A percentile compares a stretch with the other conserved stretches of the same genome.
Evolutionary conservation across 2,329 filamentous ascomycete genomes (phyloP).

Genomic region (Stemphylium vesicarium): DNA sequence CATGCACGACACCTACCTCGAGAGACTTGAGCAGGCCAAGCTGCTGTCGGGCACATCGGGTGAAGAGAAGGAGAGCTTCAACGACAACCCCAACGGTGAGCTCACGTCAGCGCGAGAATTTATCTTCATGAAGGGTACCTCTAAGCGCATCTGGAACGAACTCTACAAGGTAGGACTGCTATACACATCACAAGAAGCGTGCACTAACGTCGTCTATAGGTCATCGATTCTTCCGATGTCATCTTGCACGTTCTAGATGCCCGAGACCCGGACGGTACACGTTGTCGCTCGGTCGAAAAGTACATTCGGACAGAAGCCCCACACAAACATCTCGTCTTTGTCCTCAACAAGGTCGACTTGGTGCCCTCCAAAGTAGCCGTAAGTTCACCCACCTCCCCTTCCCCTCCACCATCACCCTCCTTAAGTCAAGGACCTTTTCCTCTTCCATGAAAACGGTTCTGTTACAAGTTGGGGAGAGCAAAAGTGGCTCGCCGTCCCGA

Average conservation of each 20-base stretch:
- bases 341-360: slow-evolving; percentile 90
- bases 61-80: slow-evolving; percentile 53
- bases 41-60: slow-evolving; percentile 75
- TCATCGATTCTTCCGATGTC: slow-evolving; percentile 91
- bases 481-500: slow-evolving; percentile 72
- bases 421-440: slow-evolving; percentile 90
- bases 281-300: slow-evolving; percentile 89
- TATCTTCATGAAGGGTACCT: slow-evolving; percentile 93
- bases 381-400: slow-evolving; percentile 61
- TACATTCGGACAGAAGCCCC: slow-evolving; percentile 92
- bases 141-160: slow-evolving; percentile 85
- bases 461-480: slow-evolving; percentile 99
- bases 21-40: slow-evolving; percentile 78
- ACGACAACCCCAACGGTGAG: slow-evolving; percentile 47
- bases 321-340: slow-evolving; percentile 92
- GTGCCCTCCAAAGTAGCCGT: slow-evolving; percentile 93
- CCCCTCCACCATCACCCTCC: slow-evolving; percentile 60
- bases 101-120: slow-evolving; percentile 62
- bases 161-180: slow-evolving; percentile 75
- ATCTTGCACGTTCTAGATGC: slow-evolving; percentile 68
- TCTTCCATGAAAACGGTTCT: slow-evolving; percentile 77
- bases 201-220: background rate
- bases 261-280: slow-evolving; percentile 66
- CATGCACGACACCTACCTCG: slow-evolving; percentile 81
- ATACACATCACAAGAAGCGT: background rate